Conservation (phyloP, 495 filamentous ascomycete genomes). For the Hyaloscypha bicolor region DNA sequence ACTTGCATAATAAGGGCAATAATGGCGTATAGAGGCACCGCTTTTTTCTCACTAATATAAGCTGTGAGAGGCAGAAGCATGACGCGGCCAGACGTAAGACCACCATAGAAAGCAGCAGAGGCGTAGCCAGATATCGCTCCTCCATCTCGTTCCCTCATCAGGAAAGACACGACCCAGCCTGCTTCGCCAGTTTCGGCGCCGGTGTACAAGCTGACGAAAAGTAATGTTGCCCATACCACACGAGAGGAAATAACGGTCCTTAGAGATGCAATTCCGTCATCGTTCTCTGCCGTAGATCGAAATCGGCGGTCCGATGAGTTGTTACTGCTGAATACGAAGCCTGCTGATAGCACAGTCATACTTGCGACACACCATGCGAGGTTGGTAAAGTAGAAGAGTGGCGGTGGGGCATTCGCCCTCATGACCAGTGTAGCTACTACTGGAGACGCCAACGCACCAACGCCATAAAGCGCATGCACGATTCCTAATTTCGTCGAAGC, state of each 20-base stretch:
- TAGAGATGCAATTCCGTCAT: too few relatives aligned
- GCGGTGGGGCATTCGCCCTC: neutral
- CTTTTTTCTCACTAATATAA: neutral
- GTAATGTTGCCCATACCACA: neutral
- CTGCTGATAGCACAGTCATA: neutral
- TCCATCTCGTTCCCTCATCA: neutral
- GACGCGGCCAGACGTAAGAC: neutral
- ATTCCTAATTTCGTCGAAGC: slow-evolving; percentile 2
- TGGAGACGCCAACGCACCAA: neutral
- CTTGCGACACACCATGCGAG: slow-evolving; percentile 1
- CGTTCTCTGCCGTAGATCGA: too few relatives aligned
- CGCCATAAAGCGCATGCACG: slow-evolving; percentile 4
- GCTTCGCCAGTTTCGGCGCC: neutral
- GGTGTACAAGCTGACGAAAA: slow-evolving; percentile 4
- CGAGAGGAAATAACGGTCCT: neutral
- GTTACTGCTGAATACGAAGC: neutral
- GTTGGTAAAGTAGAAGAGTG: slow-evolving; percentile 3
- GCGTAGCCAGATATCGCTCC: neutral
- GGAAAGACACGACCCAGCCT: neutral
- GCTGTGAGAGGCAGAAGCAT: neutral
- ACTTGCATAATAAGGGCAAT: slow-evolving; percentile 4
- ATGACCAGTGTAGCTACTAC: neutral
- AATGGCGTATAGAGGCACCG: neutral
- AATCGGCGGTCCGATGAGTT: too few relatives aligned
- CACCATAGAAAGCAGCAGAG: slow-evolving; percentile 1